Base-by-base conservation (phyloP, 768 basidiomycete genomes). In the Amanita molliuscula region DNA sequence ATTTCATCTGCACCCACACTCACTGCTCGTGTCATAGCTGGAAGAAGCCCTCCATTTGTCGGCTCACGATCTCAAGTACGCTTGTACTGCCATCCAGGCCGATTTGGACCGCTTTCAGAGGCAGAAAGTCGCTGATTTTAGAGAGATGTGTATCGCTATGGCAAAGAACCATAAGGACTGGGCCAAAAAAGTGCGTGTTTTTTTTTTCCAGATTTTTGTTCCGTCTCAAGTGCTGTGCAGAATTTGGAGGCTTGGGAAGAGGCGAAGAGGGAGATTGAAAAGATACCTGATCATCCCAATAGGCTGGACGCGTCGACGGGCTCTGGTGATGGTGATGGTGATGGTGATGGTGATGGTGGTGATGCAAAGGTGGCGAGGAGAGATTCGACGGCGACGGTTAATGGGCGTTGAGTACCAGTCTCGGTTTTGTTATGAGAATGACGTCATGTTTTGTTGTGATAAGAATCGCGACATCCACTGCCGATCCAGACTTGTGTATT, bases 221-320 rank as follows among this genome's bases (percentile, higher is more conserved):
- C 16, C 15, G 5, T 21, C 10, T 35, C 34, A 15, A 18, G 35
- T 26, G 50, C 7, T 29, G 28, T 26, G 37, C 57, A 97, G 95
- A 99, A 98, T 67, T 73, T 99, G 44, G 89, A 96, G 60, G 88
- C 86, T 47, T 99, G 96, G 96, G 86, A 95, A 68, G 92, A 92
- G 59, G 96, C 92, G 7, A 90, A 90, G 72, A 79, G 77, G 57
- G 93, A 95, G 60, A 88, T 96, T 55, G 81, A 82, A 48, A 84
- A 84, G 67, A 94, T 99, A 62, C 84, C 91, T 31, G 78, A 83
- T 49, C 93, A 96, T 64, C 93, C 93, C 13, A 96, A 94, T 63
- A 77, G 73, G 59, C 62, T 68, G 40, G 34, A n/a, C 8, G 23
- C 18, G 8, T 6, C n/a, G 28, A 25, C n/a, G 11, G 42, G 15